Evolutionary conservation across 441 rosid genomes (phyloP).

Genomic region (Melastoma candidum): DNA sequence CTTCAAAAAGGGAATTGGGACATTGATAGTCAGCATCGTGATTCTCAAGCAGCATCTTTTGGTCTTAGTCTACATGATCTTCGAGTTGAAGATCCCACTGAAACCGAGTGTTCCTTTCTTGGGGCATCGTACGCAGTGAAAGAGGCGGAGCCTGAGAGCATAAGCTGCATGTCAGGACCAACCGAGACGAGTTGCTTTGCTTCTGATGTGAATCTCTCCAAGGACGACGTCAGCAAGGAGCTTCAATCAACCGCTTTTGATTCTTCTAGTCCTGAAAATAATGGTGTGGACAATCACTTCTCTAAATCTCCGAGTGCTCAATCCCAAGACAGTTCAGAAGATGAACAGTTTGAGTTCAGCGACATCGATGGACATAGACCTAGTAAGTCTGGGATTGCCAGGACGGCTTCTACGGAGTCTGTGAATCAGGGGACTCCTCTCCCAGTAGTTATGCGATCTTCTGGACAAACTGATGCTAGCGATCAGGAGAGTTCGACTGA

Average conservation of each 20-base stretch:
- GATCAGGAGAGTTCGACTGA: slow-evolving; percentile 20
- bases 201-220: slow-evolving; percentile 21
- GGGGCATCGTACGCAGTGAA: slow-evolving; percentile 12
- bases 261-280: too few species aligned
- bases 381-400: slow-evolving; percentile 15
- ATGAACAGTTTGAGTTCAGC: slow-evolving; percentile 63
- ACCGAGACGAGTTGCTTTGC: slow-evolving; percentile 20
- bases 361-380: slow-evolving; percentile 44
- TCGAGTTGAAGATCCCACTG: slow-evolving; percentile 12
- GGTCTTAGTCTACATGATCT: too few species aligned
- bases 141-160: slow-evolving; percentile 21
- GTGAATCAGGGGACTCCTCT: slow-evolving; percentile 19
- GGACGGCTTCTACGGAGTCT: slow-evolving; percentile 20
- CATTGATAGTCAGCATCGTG: too few species aligned
- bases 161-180: slow-evolving; percentile 18
- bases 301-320: slow-evolving; percentile 22
- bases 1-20: too few species aligned
- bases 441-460: slow-evolving; percentile 15
- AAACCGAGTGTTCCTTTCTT: slow-evolving; percentile 13
- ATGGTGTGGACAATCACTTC: slow-evolving; percentile 19
- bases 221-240: slow-evolving; percentile 10
- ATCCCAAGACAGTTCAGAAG: slow-evolving; percentile 45
- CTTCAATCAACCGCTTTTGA: slow-evolving; percentile 10
- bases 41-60: too few species aligned
- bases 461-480: slow-evolving; percentile 16